Percentiles rank a stretch among this genome's conserved stretches.
Conservation (phyloP, 345 rosid species). For the Nasturtium officinale region DNA sequence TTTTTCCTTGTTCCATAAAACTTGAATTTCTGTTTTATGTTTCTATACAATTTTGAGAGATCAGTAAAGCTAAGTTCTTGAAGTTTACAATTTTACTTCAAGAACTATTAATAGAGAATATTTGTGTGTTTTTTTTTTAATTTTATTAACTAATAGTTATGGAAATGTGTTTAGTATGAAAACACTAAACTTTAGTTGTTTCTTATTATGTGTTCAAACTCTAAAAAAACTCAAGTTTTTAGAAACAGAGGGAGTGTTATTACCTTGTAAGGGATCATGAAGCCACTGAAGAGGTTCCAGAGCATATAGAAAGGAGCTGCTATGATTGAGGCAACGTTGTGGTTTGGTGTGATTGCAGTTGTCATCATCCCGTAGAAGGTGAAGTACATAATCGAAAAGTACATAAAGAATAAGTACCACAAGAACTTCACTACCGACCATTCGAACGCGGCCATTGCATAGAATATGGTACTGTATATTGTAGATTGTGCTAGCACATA, state of each 20-base stretch:
- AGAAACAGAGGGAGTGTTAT: not conserved
- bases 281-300: constrained; percentile 99
- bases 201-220: too few relatives aligned
- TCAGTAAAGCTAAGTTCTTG: too few relatives aligned
- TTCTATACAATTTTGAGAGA: not conserved
- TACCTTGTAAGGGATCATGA: constrained; percentile 96
- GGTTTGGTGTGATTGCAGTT: constrained; percentile 94
- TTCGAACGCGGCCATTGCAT: constrained; percentile 86
- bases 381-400: constrained; percentile 83
- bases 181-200: not conserved
- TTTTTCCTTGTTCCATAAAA: too few relatives aligned
- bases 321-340: constrained; percentile 83
- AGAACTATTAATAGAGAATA: not conserved
- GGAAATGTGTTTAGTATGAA: not conserved
- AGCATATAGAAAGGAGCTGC: constrained; percentile 97
- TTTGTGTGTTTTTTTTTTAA: not conserved
- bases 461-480: constrained; percentile 77
- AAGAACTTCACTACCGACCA: constrained; percentile 81
- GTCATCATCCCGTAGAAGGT: constrained; percentile 99
- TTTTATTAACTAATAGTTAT: not conserved
- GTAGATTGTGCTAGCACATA: constrained; percentile 79
- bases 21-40: not conserved
- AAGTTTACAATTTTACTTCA: too few relatives aligned
- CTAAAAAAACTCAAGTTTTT: too few relatives aligned
- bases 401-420: constrained; percentile 96